Conservation (phyloP, 805 yeast genomes). For the Starmerella powellii region DNA sequence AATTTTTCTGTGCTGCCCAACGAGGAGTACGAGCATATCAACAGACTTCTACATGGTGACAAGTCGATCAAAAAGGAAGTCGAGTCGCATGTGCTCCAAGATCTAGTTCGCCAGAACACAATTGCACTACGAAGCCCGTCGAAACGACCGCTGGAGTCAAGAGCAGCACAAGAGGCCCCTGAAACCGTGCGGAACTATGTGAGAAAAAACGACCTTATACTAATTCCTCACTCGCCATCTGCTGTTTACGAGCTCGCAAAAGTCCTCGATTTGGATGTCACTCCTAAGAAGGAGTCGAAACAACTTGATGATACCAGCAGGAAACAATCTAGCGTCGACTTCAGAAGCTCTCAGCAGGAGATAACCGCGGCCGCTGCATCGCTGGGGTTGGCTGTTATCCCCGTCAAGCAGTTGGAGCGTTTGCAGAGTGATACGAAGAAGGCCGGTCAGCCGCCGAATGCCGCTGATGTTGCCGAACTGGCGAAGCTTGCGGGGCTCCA, state of each 20-base stretch:
- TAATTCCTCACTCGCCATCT: background rate
- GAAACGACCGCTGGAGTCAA: background rate
- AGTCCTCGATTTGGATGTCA: no score
- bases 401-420: constrained; percentile 8
- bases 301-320: no score
- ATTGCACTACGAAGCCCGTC: background rate
- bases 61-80: background rate
- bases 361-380: constrained; percentile 18
- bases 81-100: constrained; percentile 6
- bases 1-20: constrained; percentile 1
- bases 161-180: background rate
- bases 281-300: no score
- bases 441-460: constrained; percentile 24
- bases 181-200: background rate
- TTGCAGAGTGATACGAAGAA: constrained; percentile 13
- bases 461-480: constrained; percentile 25
- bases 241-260: background rate
- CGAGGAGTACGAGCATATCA: constrained; percentile 5
- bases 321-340: background rate
- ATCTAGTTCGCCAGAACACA: constrained; percentile 1
- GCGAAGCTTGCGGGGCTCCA: constrained; percentile 15
- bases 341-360: constrained; percentile 1
- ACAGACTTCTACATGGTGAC: constrained; percentile 4
- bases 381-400: constrained; percentile 12
- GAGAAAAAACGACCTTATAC: background rate